Percentiles rank a stretch among this genome's conserved stretches.
Evolutionary conservation across 768 basidiomycete species (phyloP).

Genomic region (Suillus alpinus): DNA sequence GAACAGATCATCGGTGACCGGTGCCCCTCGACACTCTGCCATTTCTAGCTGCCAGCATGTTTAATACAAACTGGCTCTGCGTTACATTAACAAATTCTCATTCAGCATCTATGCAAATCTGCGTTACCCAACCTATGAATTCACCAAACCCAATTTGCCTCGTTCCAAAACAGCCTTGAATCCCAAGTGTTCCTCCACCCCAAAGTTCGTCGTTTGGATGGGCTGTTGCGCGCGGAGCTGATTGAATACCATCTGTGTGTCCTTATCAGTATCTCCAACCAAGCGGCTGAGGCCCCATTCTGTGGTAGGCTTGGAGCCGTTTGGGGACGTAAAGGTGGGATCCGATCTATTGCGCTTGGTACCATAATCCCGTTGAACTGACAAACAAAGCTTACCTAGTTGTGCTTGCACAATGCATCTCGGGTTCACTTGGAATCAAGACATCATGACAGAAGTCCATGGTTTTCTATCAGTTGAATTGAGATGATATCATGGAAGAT

Average conservation of each 20-base stretch:
- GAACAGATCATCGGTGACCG: no score
- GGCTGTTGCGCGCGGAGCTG: conserved; percentile 14
- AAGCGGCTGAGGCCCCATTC: conserved; percentile 13
- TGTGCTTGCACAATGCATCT: conserved; percentile 7
- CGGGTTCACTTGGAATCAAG: conserved; percentile 17
- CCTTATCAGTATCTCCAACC: conserved; percentile 14
- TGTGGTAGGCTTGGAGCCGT: conserved; percentile 3
- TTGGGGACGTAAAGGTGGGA: conserved; percentile 10
- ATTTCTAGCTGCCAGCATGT: no score
- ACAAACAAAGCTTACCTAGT: not conserved
- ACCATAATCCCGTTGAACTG: not conserved
- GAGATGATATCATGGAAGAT: not conserved
- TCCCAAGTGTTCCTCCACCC: conserved; percentile 11
- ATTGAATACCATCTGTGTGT: conserved; percentile 7
- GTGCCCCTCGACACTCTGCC: no score
- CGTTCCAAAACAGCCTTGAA: conserved; percentile 1
- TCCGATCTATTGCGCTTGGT: not conserved
- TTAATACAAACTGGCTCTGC: no score
- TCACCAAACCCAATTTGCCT: not conserved
- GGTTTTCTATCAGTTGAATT: conserved; percentile 11
- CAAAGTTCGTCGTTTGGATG: conserved; percentile 13
- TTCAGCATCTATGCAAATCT: no score
- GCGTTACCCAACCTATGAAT: no score
- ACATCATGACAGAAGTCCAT: conserved; percentile 17
- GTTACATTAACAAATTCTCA: no score